phyloP scores from a whole-genome alignment of 1,139 yeast genomes.

The Pichia sp. region DNA sequence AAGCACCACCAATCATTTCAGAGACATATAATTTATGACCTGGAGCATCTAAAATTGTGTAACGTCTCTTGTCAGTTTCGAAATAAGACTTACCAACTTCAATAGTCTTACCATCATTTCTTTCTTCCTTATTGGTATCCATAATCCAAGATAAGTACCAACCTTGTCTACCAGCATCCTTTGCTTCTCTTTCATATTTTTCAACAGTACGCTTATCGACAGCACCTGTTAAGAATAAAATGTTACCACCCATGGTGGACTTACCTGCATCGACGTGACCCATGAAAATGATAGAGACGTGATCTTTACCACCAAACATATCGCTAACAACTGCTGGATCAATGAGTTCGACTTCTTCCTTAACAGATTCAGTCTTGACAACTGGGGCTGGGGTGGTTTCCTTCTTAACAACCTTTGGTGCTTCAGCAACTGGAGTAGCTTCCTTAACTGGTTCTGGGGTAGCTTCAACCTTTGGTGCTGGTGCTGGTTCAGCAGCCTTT shows the following conservation, averaged over 20 bases:
- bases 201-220: slow-evolving; percentile 99
- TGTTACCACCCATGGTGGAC: slow-evolving; percentile 99
- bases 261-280: slow-evolving; percentile 99
- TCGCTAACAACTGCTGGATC: slow-evolving; percentile 90
- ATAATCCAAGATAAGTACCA: slow-evolving; percentile 99
- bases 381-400: slow-evolving; percentile 16
- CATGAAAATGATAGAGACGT: slow-evolving; percentile 95
- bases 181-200: slow-evolving; percentile 97
- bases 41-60: slow-evolving; percentile 98
- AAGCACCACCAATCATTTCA: slow-evolving; percentile 99
- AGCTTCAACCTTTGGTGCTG: slow-evolving; percentile 21
- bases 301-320: slow-evolving; percentile 96
- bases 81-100: slow-evolving; percentile 98
- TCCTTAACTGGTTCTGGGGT: slow-evolving; percentile 5
- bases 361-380: slow-evolving; percentile 34
- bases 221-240: slow-evolving; percentile 89
- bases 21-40: slow-evolving; percentile 99
- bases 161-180: slow-evolving; percentile 99
- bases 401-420: slow-evolving; percentile 21
- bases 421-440: slow-evolving; percentile 3
- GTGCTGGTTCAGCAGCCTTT: slow-evolving; percentile 9
- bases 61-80: slow-evolving; percentile 97
- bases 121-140: slow-evolving; percentile 99
- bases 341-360: slow-evolving; percentile 81
- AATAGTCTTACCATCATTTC: slow-evolving; percentile 98